phyloP scores from a whole-genome alignment of 2,329 filamentous ascomycete genomes.

The Purpureocillium lavendulum region DNA sequence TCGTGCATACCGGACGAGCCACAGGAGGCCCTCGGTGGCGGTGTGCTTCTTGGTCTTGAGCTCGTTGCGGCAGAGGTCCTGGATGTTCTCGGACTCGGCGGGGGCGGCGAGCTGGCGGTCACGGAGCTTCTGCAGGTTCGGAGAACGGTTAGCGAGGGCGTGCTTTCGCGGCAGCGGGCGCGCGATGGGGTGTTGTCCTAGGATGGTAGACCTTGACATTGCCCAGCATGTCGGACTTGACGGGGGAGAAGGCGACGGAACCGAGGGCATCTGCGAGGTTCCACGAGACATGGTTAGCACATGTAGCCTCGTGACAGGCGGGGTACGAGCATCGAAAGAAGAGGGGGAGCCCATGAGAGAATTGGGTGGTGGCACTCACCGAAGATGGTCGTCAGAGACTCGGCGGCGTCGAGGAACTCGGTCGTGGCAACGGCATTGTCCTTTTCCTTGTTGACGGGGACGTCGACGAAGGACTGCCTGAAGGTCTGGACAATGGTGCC shows the following conservation, averaged over 20 bases:
- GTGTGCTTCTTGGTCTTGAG: conserved; percentile 81
- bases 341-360: background rate
- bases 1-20: conserved; percentile 90
- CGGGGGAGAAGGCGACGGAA: conserved; percentile 72
- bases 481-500: conserved; percentile 81
- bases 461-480: conserved; percentile 75
- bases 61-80: conserved; percentile 80
- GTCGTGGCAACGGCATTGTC: conserved; percentile 73
- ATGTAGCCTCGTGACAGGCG: too few relatives aligned
- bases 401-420: conserved; percentile 85
- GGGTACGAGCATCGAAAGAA: too few relatives aligned
- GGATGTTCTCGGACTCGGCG: conserved; percentile 71
- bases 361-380: conserved; percentile 38
- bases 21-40: conserved; percentile 83
- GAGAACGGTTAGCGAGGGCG: too few relatives aligned
- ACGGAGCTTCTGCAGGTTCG: conserved; percentile 65
- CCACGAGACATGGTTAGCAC: too few relatives aligned
- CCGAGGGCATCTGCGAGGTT: conserved; percentile 50
- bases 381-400: conserved; percentile 80
- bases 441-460: conserved; percentile 65
- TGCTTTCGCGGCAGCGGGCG: too few relatives aligned
- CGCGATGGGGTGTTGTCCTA: too few relatives aligned
- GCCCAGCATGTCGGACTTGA: conserved; percentile 84
- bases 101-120: conserved; percentile 73
- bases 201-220: conserved; percentile 88